Percentiles rank a stretch among this genome's conserved stretches.
Evolutionary conservation across 208 protist genomes (phyloP).

Genomic region (Crithidia thermophila): DNA sequence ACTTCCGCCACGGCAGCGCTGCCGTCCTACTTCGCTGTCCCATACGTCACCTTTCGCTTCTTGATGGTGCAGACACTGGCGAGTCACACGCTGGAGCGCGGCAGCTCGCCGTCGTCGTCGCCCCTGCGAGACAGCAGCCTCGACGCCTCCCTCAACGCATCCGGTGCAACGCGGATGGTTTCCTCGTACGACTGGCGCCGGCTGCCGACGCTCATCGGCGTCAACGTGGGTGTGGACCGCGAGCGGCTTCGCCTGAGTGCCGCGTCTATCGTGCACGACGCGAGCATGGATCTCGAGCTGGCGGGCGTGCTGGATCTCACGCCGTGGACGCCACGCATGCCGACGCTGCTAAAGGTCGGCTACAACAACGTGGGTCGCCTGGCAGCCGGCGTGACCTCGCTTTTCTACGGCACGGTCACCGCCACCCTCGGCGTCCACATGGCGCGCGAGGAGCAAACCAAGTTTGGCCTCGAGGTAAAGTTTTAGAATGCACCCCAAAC

Average conservation of each 20-base stretch:
- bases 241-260: constrained; percentile 69
- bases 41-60: constrained; percentile 21
- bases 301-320: constrained; percentile 62
- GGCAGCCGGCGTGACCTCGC: constrained; percentile 61
- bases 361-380: constrained; percentile 68
- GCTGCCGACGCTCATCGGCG: constrained; percentile 63
- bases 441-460: constrained; percentile 42
- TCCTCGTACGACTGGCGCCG: constrained; percentile 53
- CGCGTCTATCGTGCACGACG: constrained; percentile 76
- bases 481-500: constrained; percentile 25
- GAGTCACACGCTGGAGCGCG: constrained; percentile 31
- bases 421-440: constrained; percentile 71
- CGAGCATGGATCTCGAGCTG: constrained; percentile 58
- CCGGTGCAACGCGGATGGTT: constrained; percentile 5
- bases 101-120: constrained; percentile 4
- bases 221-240: constrained; percentile 47
- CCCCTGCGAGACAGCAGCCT: constrained; percentile 23
- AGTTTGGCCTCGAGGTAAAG: constrained; percentile 75
- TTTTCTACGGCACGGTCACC: constrained; percentile 55
- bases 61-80: constrained; percentile 55
- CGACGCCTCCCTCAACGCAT: constrained; percentile 3
- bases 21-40: constrained; percentile 19
- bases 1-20: neutral
- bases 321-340: constrained; percentile 51
- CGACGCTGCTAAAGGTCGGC: constrained; percentile 69